Conservation (phyloP, 2,329 filamentous ascomycete species). For the Sphaerulina musiva region DNA sequence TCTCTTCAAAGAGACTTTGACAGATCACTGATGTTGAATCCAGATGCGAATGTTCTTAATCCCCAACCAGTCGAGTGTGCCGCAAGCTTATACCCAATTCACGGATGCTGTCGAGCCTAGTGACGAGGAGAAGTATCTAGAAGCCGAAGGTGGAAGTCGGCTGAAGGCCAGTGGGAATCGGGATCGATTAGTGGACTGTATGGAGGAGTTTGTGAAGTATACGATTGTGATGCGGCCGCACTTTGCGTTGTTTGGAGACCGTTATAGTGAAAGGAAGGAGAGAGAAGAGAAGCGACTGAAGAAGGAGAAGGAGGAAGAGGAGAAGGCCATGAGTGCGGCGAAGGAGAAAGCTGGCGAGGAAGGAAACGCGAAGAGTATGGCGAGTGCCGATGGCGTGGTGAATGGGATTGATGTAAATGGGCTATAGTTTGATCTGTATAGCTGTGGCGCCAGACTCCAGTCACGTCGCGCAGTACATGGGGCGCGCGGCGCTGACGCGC, state of each 20-base stretch:
- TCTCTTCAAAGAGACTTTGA: no score
- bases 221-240: slow-evolving; percentile 59
- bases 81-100: slow-evolving; percentile 58
- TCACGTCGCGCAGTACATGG: no score
- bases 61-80: slow-evolving; percentile 59
- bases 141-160: slow-evolving; percentile 26
- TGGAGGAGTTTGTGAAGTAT: slow-evolving; percentile 66
- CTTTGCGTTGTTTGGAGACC: slow-evolving; percentile 55
- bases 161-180: slow-evolving; percentile 25
- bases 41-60: slow-evolving; percentile 40
- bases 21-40: no score
- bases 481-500: no score
- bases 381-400: neutral
- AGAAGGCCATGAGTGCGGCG: neutral
- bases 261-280: slow-evolving; percentile 50
- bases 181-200: slow-evolving; percentile 35
- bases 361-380: neutral
- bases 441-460: no score
- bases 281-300: neutral
- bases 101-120: slow-evolving; percentile 40
- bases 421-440: neutral
- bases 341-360: neutral
- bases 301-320: neutral
- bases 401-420: neutral
- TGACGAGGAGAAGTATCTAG: slow-evolving; percentile 15